phyloP scores from a whole-genome alignment of 768 basidiomycete species.

The Bullera alba region DNA sequence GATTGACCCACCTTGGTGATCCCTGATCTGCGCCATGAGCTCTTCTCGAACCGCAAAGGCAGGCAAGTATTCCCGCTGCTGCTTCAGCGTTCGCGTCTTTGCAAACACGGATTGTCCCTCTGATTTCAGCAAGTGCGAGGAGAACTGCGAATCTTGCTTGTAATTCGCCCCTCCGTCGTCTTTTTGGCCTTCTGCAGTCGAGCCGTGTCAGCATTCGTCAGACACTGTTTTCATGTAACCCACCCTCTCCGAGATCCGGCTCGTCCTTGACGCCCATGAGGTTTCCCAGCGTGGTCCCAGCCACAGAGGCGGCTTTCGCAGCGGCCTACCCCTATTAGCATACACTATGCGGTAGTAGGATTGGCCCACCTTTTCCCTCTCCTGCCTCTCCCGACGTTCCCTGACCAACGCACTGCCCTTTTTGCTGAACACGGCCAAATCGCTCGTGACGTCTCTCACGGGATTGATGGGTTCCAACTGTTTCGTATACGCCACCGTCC shows the following conservation, averaged over 20 bases:
- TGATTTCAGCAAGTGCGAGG: constrained; percentile 71
- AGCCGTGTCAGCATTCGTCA: constrained; percentile 8
- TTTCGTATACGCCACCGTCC: constrained; percentile 88
- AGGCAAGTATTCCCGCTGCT: constrained; percentile 93
- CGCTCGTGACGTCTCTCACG: constrained; percentile 83
- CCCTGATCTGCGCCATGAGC: constrained; percentile 74
- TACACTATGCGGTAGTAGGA: neutral
- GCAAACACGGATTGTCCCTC: constrained; percentile 75
- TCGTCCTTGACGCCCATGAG: constrained; percentile 96
- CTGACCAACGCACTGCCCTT: constrained; percentile 92
- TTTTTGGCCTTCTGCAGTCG: constrained; percentile 49
- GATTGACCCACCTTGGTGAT: constrained; percentile 73
- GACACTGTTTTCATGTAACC: neutral
- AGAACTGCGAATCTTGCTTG: constrained; percentile 94
- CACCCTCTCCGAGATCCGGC: constrained; percentile 83
- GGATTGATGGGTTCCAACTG: constrained; percentile 97
- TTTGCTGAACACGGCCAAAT: constrained; percentile 92
- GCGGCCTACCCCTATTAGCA: constrained; percentile 58
- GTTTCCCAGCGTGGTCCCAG: constrained; percentile 91
- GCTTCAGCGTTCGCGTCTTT: constrained; percentile 71
- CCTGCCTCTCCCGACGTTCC: constrained; percentile 93
- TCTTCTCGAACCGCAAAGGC: constrained; percentile 97
- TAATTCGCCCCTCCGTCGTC: constrained; percentile 52
- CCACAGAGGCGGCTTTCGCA: constrained; percentile 83
- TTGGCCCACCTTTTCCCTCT: constrained; percentile 55